These are phyloP conservation scores for Bryoglossum gracile DNA, from an alignment of 495 filamentous ascomycete species.

Conservation along the genomic window DNA sequence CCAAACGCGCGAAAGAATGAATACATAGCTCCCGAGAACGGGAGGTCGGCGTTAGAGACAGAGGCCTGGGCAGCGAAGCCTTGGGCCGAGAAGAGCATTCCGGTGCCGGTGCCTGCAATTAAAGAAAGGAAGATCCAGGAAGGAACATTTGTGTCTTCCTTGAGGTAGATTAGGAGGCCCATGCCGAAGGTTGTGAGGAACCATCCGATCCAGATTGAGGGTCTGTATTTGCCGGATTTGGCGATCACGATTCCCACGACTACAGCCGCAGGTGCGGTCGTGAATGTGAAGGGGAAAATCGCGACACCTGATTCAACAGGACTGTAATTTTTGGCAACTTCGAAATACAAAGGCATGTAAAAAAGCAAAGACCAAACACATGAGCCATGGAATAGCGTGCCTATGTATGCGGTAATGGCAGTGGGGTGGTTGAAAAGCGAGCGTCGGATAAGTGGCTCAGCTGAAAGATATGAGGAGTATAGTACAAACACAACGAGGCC, in stretches of 20 bases:
- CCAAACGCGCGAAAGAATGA: constrained; percentile 54
- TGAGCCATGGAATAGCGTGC: constrained; percentile 42
- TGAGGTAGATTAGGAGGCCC: constrained; percentile 44
- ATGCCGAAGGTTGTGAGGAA: constrained; percentile 36
- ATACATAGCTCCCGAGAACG: constrained; percentile 52
- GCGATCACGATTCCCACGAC: constrained; percentile 43
- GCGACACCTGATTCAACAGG: constrained; percentile 51
- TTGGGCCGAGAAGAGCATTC: constrained; percentile 44
- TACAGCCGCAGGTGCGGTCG: constrained; percentile 38
- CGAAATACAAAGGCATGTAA: constrained; percentile 61
- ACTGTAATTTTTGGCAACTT: constrained; percentile 50
- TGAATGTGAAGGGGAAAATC: constrained; percentile 49
- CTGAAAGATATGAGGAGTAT: constrained; percentile 41
- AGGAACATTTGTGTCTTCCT: constrained; percentile 35
- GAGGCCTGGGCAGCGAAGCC: constrained; percentile 42
- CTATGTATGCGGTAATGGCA: constrained; percentile 30
- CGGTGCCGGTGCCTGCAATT: constrained; percentile 45
- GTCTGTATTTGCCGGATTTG: constrained; percentile 37
- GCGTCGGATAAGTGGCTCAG: constrained; percentile 36
- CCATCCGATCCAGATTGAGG: constrained; percentile 50
- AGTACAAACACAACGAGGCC: constrained; percentile 34
- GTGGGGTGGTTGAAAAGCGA: constrained; percentile 37
- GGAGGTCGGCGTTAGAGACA: constrained; percentile 37
- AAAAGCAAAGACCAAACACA: constrained; percentile 48
- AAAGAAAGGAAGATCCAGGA: constrained; percentile 47